These are phyloP conservation scores for Musa balbisiana DNA, from an alignment of 202 grass and related monocot species.

Conservation along the genomic window DNA sequence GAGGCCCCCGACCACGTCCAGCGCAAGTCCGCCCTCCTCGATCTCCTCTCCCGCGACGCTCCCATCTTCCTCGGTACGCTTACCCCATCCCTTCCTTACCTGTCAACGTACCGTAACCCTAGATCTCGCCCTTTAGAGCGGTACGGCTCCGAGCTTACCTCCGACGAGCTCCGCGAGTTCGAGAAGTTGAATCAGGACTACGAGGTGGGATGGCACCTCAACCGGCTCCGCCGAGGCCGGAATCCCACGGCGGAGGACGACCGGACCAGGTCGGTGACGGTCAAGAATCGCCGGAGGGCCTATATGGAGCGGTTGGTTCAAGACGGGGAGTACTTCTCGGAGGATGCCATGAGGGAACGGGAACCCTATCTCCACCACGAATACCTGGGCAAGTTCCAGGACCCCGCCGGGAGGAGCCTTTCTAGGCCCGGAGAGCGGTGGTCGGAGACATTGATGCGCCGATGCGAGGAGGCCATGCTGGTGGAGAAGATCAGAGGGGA, in stretches of 20 bases:
- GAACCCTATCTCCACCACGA: conserved; percentile 88
- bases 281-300: conserved; percentile 72
- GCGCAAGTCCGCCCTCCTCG: conserved; percentile 42
- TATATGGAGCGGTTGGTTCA: conserved; percentile 56
- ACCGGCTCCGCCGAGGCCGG: conserved; percentile 28
- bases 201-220: conserved; percentile 86
- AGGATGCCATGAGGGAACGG: conserved; percentile 88
- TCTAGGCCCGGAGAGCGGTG: conserved; percentile 65
- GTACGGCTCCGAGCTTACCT: conserved; percentile 42
- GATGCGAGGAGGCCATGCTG: conserved; percentile 61
- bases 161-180: conserved; percentile 53
- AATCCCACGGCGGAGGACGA: neutral
- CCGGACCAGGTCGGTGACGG: conserved; percentile 27
- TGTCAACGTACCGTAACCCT: neutral
- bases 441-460: conserved; percentile 80
- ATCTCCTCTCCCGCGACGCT: conserved; percentile 67
- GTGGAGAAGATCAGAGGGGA: conserved; percentile 78
- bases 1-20: conserved; percentile 16
- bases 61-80: conserved; percentile 63
- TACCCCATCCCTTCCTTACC: neutral
- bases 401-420: conserved; percentile 52
- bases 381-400: conserved; percentile 75
- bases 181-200: conserved; percentile 58
- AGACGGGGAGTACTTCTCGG: conserved; percentile 82
- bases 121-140: conserved; percentile 30